A percentile compares a stretch with the other conserved stretches of the same genome.
phyloP scores from a whole-genome alignment of 768 basidiomycete species.

The Lentinus brumalis region DNA sequence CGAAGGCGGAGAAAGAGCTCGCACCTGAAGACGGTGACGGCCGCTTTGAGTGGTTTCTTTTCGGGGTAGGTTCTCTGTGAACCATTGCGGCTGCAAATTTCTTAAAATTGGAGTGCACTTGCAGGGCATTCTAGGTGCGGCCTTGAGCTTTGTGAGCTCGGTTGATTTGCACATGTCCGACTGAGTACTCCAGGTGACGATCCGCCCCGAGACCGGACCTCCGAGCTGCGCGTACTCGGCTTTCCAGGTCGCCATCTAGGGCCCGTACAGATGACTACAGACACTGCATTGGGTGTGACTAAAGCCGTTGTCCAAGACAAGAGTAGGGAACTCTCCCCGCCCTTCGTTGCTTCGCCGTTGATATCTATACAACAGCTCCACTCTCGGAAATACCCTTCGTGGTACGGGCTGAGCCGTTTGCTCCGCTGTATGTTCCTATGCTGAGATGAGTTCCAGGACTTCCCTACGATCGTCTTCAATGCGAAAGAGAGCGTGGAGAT shows the following conservation, averaged over 20 bases:
- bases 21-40: conserved; percentile 77
- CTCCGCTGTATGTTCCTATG: neutral
- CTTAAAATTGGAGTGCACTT: conserved; percentile 50
- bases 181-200: conserved; percentile 70
- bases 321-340: conserved; percentile 38
- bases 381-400: conserved; percentile 74
- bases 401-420: conserved; percentile 42
- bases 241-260: conserved; percentile 89
- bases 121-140: conserved; percentile 67
- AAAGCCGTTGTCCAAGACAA: conserved; percentile 79
- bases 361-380: conserved; percentile 41
- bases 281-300: conserved; percentile 92
- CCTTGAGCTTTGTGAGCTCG: neutral
- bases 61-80: conserved; percentile 61
- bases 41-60: conserved; percentile 85
- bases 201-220: conserved; percentile 91
- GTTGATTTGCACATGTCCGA: neutral
- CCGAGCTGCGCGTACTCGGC: conserved; percentile 81
- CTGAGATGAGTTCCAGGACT: conserved; percentile 52
- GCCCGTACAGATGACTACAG: conserved; percentile 95
- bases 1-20: conserved; percentile 71
- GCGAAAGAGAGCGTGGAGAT: conserved; percentile 92
- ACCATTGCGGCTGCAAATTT: neutral
- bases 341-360: neutral
- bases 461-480: conserved; percentile 89